These are phyloP conservation scores for Chlorociboria aeruginascens DNA, from an alignment of 495 filamentous ascomycete species.

Conservation along the genomic window DNA sequence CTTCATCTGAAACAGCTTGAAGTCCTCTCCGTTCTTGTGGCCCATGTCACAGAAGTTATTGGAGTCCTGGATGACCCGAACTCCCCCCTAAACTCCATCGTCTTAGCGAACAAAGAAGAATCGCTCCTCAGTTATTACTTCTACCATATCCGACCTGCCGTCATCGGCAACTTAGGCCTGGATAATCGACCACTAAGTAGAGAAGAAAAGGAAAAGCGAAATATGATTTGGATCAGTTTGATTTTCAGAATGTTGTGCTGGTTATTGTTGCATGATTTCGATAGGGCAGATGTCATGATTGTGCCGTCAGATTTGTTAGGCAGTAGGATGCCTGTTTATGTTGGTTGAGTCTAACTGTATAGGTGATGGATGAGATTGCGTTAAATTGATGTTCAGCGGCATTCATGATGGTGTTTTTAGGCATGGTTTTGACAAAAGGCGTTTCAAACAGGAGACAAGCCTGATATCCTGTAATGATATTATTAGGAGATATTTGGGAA, in stretches of 20 bases:
- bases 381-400: not conserved
- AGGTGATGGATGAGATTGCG: not conserved
- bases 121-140: conserved; percentile 32
- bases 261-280: conserved; percentile 38
- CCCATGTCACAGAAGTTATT: conserved; percentile 14
- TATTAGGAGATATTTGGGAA: too few species aligned
- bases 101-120: conserved; percentile 28
- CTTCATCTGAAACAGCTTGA: conserved; percentile 8
- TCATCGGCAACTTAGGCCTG: conserved; percentile 15
- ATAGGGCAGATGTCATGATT: conserved; percentile 33
- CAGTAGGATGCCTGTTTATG: conserved; percentile 37
- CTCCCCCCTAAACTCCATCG: conserved; percentile 18
- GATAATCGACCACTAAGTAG: conserved; percentile 1
- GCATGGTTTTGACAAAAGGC: too few species aligned
- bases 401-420: not conserved
- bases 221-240: conserved; percentile 34
- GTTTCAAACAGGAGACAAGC: too few species aligned
- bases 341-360: conserved; percentile 11
- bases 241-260: conserved; percentile 41
- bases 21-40: conserved; percentile 13
- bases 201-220: conserved; percentile 5
- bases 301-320: conserved; percentile 33
- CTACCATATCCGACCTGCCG: conserved; percentile 22
- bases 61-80: conserved; percentile 12
- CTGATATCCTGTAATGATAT: too few species aligned